Conservation (phyloP, 2,329 filamentous ascomycete species). For the Chalara sp. region DNA sequence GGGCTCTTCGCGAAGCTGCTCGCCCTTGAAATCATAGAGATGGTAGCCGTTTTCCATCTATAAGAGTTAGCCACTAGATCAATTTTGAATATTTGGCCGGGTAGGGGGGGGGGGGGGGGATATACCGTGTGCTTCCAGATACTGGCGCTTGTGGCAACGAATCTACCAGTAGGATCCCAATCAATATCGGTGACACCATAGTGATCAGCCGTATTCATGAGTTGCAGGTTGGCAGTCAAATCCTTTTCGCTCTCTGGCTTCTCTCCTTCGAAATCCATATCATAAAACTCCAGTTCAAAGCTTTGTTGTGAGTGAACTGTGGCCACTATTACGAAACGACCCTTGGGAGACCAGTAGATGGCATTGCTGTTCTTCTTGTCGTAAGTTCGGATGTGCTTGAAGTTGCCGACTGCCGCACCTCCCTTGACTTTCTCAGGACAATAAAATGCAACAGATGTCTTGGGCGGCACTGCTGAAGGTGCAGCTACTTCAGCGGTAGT, state of each 20-base stretch:
- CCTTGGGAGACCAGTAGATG: constrained; percentile 97
- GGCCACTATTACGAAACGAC: constrained; percentile 89
- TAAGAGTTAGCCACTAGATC: constrained; percentile 8
- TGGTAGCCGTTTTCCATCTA: constrained; percentile 99
- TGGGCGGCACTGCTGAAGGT: constrained; percentile 77
- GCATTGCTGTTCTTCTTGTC: constrained; percentile 99
- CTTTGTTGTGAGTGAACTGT: constrained; percentile 89
- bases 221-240: constrained; percentile 85
- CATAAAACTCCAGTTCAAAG: constrained; percentile 95
- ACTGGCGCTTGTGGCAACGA: constrained; percentile 87
- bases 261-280: constrained; percentile 96
- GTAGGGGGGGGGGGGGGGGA: constrained; percentile 11
- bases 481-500: constrained; percentile 80
- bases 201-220: constrained; percentile 91
- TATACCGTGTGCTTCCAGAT: constrained; percentile 94
- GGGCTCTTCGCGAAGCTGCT: constrained; percentile 80
- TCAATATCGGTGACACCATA: constrained; percentile 97
- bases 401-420: constrained; percentile 73
- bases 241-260: constrained; percentile 92
- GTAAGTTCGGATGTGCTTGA: constrained; percentile 88
- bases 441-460: constrained; percentile 94
- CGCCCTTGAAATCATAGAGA: constrained; percentile 92
- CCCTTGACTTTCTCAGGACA: constrained; percentile 92
- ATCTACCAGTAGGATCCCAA: constrained; percentile 95
- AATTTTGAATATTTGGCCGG: constrained; percentile 16